Evolutionary conservation across 2,329 filamentous ascomycete species (phyloP).

Genomic region (Penicillium glabrum): DNA sequence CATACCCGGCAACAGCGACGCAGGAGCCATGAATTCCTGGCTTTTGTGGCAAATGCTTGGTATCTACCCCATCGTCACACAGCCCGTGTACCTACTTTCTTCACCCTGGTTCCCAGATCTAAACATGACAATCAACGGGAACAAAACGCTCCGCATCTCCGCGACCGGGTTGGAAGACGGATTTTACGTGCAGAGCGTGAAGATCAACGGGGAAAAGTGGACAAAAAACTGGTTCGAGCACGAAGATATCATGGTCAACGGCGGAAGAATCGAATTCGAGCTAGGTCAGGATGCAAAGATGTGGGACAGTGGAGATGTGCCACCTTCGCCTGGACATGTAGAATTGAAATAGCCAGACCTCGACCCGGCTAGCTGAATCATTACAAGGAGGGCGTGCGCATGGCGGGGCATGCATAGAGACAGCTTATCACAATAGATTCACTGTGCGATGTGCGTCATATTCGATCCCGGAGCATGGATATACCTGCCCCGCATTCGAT

Average conservation of each 20-base stretch:
- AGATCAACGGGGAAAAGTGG: slow-evolving; percentile 55
- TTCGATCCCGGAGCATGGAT: not conserved
- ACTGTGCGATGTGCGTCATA: not conserved
- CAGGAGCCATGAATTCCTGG: slow-evolving; percentile 56
- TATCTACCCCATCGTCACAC: slow-evolving; percentile 50
- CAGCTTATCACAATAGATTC: not conserved
- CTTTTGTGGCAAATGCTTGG: slow-evolving; percentile 53
- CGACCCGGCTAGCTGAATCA: no score
- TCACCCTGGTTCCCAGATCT: slow-evolving; percentile 47
- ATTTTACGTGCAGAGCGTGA: slow-evolving; percentile 55
- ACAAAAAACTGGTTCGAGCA: slow-evolving; percentile 58
- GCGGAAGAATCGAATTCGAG: slow-evolving; percentile 51
- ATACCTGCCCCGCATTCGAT: not conserved
- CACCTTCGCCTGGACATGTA: slow-evolving; percentile 50
- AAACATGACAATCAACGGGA: slow-evolving; percentile 32
- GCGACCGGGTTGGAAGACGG: slow-evolving; percentile 46
- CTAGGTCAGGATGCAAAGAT: slow-evolving; percentile 35
- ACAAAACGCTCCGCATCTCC: slow-evolving; percentile 46
- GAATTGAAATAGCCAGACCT: not conserved
- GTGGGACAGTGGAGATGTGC: slow-evolving; percentile 54
- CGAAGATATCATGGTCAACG: slow-evolving; percentile 44
- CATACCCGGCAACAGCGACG: slow-evolving; percentile 68
- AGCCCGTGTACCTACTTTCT: slow-evolving; percentile 48
- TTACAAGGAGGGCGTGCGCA: not conserved
- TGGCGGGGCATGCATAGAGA: not conserved